Evolutionary conservation across 2,329 filamentous ascomycete genomes (phyloP), one percentile per base, ranked within the genome.

Genomic region (Cadophora sp.): DNA sequence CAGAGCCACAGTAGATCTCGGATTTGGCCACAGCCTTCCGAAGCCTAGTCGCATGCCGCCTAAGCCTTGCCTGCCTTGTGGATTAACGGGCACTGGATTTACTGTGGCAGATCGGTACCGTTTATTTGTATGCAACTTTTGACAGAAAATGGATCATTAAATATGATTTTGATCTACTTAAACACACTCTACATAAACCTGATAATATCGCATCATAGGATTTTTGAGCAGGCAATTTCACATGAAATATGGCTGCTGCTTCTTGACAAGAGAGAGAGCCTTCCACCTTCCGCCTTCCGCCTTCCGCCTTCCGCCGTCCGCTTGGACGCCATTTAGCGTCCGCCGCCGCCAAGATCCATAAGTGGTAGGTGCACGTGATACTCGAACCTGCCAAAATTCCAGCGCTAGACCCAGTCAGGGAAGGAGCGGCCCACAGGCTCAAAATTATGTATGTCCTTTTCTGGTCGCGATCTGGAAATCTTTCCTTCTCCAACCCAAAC

Each of bases 401-500:
- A 0, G 24, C 48, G 46, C 68, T 70, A 68, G 31, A 4, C 64
- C 46, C 12, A n/a, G 64, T 55, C 14, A 40, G 56, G 56, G 68
- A 65, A 65, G 50, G 48, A 26, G 34, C 62, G 62, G 62, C 62
- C 62, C 62, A 64, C 62, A 64, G 19, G 50, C 31, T 58, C 62
- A 64, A 64, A 64, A 64, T 64, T 64, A 64, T 64, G 62, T 64
- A 56, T 64, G 62, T 43, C 51, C 62, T 65, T 65, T 67, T 62
- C 65, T 22, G 46, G 66, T 71, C 66, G 67, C 69, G 66, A 66
- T 71, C 68, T 34, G 63, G 31, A 65, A 63, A 53, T 64, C 71
- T 70, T 69, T 67, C 56, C 67, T 43, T 71, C 61, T 66, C 62
- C 50, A 68, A 58, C 68, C 59, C 69, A 64, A 69, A 67, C 66